A percentile compares a stretch with the other conserved stretches of the same genome.
Evolutionary conservation across 495 filamentous ascomycete genomes (phyloP).

Genomic region (Aspergillus carlsbadensis): DNA sequence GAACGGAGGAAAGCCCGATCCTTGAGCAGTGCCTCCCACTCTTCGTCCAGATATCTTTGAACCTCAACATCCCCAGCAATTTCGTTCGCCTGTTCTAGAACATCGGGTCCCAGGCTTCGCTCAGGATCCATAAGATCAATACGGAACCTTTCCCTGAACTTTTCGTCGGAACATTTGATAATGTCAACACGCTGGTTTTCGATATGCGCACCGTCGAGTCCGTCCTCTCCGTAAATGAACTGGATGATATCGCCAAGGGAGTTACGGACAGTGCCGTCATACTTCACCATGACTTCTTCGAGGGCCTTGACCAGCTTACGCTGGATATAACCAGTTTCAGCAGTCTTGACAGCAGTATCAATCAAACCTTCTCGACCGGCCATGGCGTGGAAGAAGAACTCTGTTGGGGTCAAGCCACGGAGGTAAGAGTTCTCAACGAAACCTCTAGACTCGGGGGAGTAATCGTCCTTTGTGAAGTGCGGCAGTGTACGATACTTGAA

Average conservation of each 20-base stretch:
- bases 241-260: slow-evolving; percentile 96
- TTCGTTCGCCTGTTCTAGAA: slow-evolving; percentile 83
- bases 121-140: slow-evolving; percentile 94
- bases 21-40: slow-evolving; percentile 74
- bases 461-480: slow-evolving; percentile 99
- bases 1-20: slow-evolving; percentile 75
- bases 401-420: slow-evolving; percentile 88
- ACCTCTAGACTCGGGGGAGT: slow-evolving; percentile 92
- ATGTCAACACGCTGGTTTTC: slow-evolving; percentile 89
- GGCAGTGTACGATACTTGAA: slow-evolving; percentile 98
- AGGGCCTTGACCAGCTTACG: slow-evolving; percentile 96
- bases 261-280: slow-evolving; percentile 96
- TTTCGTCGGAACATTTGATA: slow-evolving; percentile 68
- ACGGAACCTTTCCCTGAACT: slow-evolving; percentile 76
- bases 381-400: slow-evolving; percentile 99
- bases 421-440: slow-evolving; percentile 99
- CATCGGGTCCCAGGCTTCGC: slow-evolving; percentile 58
- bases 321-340: slow-evolving; percentile 98
- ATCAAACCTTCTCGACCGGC: slow-evolving; percentile 99
- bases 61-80: slow-evolving; percentile 82
- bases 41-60: slow-evolving; percentile 81
- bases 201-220: slow-evolving; percentile 84
- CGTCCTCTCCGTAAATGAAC: slow-evolving; percentile 97
- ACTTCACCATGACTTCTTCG: slow-evolving; percentile 96
- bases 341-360: slow-evolving; percentile 99